These are phyloP conservation scores for Corymbia citriodora DNA, from an alignment of 441 rosid species.

Conservation along the genomic window DNA sequence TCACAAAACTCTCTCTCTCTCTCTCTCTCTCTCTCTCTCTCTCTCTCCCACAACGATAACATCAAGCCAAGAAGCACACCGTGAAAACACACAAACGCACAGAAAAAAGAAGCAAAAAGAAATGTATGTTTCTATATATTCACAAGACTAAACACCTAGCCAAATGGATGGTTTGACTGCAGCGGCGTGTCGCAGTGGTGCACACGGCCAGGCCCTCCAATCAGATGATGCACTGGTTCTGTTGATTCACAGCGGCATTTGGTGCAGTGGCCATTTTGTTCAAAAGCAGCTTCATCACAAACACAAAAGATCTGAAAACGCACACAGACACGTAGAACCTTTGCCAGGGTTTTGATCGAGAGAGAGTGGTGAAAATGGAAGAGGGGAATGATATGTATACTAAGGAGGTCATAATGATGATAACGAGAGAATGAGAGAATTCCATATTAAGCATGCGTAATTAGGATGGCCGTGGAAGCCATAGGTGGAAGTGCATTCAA, in stretches of 20 bases:
- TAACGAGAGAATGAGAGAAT: neutral
- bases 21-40: no score
- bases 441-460: neutral
- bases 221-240: neutral
- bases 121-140: neutral
- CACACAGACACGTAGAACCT: neutral
- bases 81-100: neutral
- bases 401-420: neutral
- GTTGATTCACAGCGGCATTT: neutral
- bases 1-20: neutral
- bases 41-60: neutral
- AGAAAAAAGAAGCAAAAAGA: neutral
- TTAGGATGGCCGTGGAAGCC: neutral
- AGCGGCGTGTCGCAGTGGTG: accelerated
- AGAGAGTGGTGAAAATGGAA: neutral
- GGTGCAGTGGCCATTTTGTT: neutral
- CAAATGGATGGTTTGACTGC: neutral
- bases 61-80: neutral
- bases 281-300: neutral
- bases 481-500: neutral
- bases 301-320: neutral
- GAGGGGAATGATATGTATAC: neutral
- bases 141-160: neutral
- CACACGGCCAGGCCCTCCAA: neutral
- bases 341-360: neutral